Percentiles rank a stretch among this genome's conserved stretches.
These are phyloP conservation scores for Mrakia hoshinonis DNA, from an alignment of 768 basidiomycete species.

Conservation along the genomic window DNA sequence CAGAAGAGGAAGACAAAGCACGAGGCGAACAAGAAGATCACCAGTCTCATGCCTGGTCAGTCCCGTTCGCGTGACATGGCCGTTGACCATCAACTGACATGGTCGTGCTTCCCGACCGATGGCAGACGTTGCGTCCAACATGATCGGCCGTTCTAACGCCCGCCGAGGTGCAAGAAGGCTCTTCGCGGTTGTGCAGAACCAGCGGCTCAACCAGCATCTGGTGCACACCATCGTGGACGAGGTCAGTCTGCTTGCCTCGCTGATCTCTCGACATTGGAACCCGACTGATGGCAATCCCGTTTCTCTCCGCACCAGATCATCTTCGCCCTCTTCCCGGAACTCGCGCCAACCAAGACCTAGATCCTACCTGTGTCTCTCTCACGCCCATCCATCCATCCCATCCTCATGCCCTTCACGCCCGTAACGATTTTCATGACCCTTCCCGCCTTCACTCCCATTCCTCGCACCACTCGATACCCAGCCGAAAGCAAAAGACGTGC, in stretches of 20 bases:
- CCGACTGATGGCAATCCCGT: not conserved
- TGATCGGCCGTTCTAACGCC: constrained; percentile 96
- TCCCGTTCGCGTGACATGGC: not conserved
- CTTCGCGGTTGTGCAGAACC: constrained; percentile 88
- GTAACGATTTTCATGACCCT: too few species aligned
- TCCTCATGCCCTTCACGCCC: too few species aligned
- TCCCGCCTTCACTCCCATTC: too few species aligned
- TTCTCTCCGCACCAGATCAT: not conserved
- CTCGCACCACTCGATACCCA: too few species aligned
- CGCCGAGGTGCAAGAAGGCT: constrained; percentile 83
- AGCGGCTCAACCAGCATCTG: constrained; percentile 87
- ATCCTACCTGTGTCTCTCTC: too few species aligned
- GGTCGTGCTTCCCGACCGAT: constrained; percentile 4
- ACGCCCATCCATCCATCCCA: too few species aligned
- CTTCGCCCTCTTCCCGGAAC: constrained; percentile 13
- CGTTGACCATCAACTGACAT: not conserved
- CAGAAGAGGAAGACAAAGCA: constrained; percentile 73
- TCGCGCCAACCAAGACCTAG: not conserved
- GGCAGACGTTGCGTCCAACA: constrained; percentile 84
- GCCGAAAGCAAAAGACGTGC: too few species aligned
- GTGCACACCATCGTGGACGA: constrained; percentile 82
- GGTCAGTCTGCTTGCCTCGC: constrained; percentile 45
- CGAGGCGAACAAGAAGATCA: constrained; percentile 82
- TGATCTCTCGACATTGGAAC: not conserved
- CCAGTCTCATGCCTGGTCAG: constrained; percentile 80